A percentile compares a stretch with the other conserved stretches of the same genome.
These are phyloP conservation scores for Juglanconis sp. DNA, from an alignment of 2,329 filamentous ascomycete species.

Conservation along the genomic window DNA sequence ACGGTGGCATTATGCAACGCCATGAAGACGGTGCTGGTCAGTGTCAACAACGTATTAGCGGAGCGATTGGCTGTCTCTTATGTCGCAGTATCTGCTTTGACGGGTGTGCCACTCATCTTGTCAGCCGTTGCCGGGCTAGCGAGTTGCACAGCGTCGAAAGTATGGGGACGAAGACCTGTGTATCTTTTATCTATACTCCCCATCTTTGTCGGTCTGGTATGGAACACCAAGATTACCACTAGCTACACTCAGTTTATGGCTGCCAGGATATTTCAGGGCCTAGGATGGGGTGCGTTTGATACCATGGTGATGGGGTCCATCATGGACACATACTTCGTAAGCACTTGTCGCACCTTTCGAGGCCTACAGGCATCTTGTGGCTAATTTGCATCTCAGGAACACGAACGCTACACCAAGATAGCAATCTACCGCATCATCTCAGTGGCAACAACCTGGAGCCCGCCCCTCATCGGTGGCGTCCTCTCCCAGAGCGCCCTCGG, in stretches of 20 bases:
- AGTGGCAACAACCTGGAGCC: conserved; percentile 49
- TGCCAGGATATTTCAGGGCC: conserved; percentile 51
- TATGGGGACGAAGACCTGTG: conserved; percentile 52
- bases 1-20: conserved; percentile 44
- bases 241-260: conserved; percentile 47
- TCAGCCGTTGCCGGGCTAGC: conserved; percentile 43
- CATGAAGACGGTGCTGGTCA: conserved; percentile 54
- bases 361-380: background rate
- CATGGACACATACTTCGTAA: conserved; percentile 56
- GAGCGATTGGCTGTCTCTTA: conserved; percentile 43
- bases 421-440: conserved; percentile 43
- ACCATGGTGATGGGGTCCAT: conserved; percentile 50
- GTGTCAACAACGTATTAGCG: conserved; percentile 43
- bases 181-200: conserved; percentile 45
- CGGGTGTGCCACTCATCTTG: conserved; percentile 50
- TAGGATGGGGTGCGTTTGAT: conserved; percentile 60
- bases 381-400: conserved; percentile 41
- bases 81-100: conserved; percentile 46
- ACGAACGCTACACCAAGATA: conserved; percentile 46
- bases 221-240: conserved; percentile 43
- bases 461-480: conserved; percentile 51
- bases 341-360: conserved; percentile 19
- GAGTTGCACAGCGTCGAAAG: conserved; percentile 40
- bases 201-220: conserved; percentile 47
- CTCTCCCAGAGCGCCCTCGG: conserved; percentile 38